Conservation (phyloP, 2,329 filamentous ascomycete species). For the Monilinia polystroma region DNA sequence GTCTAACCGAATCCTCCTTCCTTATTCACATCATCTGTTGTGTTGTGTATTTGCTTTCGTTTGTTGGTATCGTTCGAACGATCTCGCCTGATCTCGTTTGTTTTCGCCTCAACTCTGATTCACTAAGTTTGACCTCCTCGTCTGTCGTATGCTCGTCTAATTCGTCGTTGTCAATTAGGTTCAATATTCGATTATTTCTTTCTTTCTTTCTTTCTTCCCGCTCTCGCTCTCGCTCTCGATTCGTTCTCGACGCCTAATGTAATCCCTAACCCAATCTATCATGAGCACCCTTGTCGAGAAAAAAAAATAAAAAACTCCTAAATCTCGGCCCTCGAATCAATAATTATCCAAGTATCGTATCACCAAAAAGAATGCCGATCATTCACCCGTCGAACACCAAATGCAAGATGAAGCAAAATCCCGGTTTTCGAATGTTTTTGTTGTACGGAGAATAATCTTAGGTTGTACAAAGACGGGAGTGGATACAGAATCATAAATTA, state of each 20-base stretch:
- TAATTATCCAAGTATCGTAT: not conserved
- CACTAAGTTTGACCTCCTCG: too few relatives aligned
- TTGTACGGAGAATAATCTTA: too few relatives aligned
- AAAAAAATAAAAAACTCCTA: not conserved
- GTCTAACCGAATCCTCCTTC: not conserved
- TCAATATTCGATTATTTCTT: not conserved
- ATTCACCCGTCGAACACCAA: slow-evolving; percentile 5
- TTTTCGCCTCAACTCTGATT: not conserved
- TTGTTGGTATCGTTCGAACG: not conserved
- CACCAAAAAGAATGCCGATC: not conserved
- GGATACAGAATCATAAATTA: not conserved
- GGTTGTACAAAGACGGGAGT: not conserved
- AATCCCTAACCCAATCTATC: not conserved
- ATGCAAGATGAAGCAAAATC: slow-evolving; percentile 14
- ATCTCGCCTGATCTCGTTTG: not conserved
- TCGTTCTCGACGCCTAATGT: not conserved
- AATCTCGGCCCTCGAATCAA: not conserved
- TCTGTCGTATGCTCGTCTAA: not conserved
- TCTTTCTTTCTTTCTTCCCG: not conserved
- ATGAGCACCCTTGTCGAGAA: not conserved
- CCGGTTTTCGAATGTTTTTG: not conserved
- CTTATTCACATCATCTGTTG: slow-evolving; percentile 4
- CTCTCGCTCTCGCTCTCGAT: not conserved
- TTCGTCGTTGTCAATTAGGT: too few relatives aligned
- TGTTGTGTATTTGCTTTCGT: not conserved